Percentiles rank a stretch among this genome's conserved stretches.
Conservation (phyloP, 2,329 filamentous ascomycete species). For the Pestalotiopsis sp. region DNA sequence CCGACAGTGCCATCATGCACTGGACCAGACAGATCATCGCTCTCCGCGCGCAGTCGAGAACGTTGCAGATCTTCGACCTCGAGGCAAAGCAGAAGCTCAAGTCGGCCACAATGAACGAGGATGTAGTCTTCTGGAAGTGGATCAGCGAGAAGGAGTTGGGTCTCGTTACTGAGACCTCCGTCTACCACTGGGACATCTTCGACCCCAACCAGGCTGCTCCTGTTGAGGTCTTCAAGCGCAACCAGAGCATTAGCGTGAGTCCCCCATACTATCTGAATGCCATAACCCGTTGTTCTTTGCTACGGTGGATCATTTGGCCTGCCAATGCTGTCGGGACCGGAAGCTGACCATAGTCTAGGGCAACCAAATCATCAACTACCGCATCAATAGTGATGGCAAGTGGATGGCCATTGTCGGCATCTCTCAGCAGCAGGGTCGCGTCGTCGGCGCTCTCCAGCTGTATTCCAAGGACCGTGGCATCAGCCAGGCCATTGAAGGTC, state of each 20-base stretch:
- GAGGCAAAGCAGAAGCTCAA: constrained; percentile 93
- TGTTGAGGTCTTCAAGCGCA: constrained; percentile 92
- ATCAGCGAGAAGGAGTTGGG: constrained; percentile 87
- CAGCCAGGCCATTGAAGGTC: constrained; percentile 96
- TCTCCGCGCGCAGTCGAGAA: constrained; percentile 90
- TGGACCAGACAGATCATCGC: constrained; percentile 96
- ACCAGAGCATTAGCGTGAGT: constrained; percentile 82
- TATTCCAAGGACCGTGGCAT: constrained; percentile 96
- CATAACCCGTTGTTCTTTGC: not conserved
- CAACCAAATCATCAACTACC: constrained; percentile 99
- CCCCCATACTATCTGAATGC: too few species aligned
- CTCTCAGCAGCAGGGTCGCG: constrained; percentile 87
- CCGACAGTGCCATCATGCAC: constrained; percentile 99
- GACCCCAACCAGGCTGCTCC: constrained; percentile 78
- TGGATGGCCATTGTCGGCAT: constrained; percentile 99
- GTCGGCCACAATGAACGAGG: constrained; percentile 94
- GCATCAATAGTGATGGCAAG: constrained; percentile 91
- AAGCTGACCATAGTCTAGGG: constrained; percentile 52
- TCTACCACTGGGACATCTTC: constrained; percentile 98
- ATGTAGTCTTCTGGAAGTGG: constrained; percentile 99
- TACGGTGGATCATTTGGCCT: not conserved
- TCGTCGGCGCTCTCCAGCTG: constrained; percentile 95
- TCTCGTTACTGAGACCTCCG: constrained; percentile 84
- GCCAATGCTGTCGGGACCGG: not conserved
- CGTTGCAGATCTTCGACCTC: constrained; percentile 97